Evolutionary conservation across 1,284 basidiomycete genomes (phyloP).

Genomic region (Cryptococcus deneoformans): DNA sequence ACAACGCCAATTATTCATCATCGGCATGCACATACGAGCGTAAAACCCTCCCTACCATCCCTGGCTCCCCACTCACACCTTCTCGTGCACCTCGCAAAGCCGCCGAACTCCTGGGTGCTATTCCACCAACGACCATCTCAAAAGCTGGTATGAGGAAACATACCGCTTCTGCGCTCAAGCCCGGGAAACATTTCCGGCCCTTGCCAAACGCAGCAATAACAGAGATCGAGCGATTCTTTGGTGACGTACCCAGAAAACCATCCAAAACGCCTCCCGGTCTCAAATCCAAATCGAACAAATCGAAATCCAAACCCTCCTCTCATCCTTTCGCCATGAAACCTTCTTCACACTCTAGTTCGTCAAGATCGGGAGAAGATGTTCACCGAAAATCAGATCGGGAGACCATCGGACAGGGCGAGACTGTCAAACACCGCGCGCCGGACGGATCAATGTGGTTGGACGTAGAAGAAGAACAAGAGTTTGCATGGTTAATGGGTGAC

Average conservation of each 20-base stretch:
- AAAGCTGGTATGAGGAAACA: not conserved
- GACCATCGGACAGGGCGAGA: constrained; percentile 19
- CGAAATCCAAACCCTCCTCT: not conserved
- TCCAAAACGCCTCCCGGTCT: not conserved
- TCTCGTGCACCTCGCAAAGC: constrained; percentile 36
- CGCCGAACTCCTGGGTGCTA: constrained; percentile 26
- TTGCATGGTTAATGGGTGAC: constrained; percentile 38
- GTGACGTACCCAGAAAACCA: constrained; percentile 21
- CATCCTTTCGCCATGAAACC: not conserved
- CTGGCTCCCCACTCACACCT: constrained; percentile 27
- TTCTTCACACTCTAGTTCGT: not conserved
- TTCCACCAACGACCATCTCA: not conserved
- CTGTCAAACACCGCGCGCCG: constrained; percentile 18
- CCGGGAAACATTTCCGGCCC: constrained; percentile 26
- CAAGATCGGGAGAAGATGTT: not conserved
- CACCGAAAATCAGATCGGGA: not conserved
- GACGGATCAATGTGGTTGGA: constrained; percentile 40
- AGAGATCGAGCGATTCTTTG: constrained; percentile 42
- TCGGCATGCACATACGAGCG: not conserved
- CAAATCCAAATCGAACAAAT: not conserved
- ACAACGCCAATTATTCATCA: not conserved
- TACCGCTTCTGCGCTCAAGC: constrained; percentile 5
- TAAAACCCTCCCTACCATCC: constrained; percentile 3
- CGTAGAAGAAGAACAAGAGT: constrained; percentile 41
- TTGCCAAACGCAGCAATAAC: constrained; percentile 26